A percentile compares a stretch with the other conserved stretches of the same genome.
phyloP scores from a whole-genome alignment of 129 eudicot genomes.

The Pseudognaphalium luteoalbum region DNA sequence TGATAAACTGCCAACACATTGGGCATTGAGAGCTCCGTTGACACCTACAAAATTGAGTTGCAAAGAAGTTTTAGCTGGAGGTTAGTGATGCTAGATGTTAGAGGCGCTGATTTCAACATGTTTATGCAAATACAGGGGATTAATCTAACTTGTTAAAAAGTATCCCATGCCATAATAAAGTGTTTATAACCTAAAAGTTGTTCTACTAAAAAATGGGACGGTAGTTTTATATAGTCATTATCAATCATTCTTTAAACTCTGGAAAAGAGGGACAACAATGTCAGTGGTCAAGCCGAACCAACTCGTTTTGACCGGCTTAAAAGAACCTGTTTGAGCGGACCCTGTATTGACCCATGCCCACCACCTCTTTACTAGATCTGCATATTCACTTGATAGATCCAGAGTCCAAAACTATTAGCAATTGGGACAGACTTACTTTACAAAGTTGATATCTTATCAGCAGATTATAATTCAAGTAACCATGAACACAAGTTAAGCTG shows the following conservation, averaged over 20 bases:
- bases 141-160: not conserved
- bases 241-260: not conserved
- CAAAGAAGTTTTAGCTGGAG: not conserved
- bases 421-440: not conserved
- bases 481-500: not conserved
- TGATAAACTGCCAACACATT: constrained; percentile 94
- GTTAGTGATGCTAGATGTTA: constrained; percentile 2
- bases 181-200: not conserved
- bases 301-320: not conserved
- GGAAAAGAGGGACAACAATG: not conserved
- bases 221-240: not conserved
- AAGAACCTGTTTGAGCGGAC: not conserved
- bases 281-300: not conserved
- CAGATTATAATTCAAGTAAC: not conserved
- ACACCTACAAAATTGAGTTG: constrained; percentile 55
- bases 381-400: not conserved
- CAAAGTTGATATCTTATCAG: not conserved
- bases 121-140: not conserved
- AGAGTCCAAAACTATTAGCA: not conserved
- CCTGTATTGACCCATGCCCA: not conserved
- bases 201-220: not conserved
- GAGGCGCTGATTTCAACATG: not conserved
- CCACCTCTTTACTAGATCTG: not conserved
- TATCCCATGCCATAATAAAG: not conserved
- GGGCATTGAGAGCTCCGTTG: constrained; percentile 99